phyloP scores from a whole-genome alignment of 352 stramenopile species.

The Halophytophthora polymorphica region DNA sequence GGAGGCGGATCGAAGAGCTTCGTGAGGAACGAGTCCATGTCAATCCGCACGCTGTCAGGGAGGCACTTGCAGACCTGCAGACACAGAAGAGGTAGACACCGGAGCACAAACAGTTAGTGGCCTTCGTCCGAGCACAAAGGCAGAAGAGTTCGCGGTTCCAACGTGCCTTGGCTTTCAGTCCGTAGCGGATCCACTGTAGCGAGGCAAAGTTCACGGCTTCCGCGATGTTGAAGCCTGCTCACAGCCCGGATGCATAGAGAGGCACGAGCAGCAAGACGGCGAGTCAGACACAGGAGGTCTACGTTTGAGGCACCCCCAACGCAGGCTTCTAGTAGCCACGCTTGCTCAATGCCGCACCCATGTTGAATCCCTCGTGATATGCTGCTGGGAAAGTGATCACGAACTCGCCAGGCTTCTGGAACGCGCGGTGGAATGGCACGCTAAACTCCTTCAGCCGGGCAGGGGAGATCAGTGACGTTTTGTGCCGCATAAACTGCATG shows the following conservation, averaged over 20 bases:
- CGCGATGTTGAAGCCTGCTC: constrained; percentile 88
- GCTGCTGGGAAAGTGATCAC: constrained; percentile 90
- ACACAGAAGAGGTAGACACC: not conserved
- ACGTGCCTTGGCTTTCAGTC: constrained; percentile 70
- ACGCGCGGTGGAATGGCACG: constrained; percentile 77
- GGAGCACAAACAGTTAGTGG: not conserved
- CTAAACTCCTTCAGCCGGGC: constrained; percentile 74
- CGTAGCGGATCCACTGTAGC: constrained; percentile 78
- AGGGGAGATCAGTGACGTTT: constrained; percentile 90
- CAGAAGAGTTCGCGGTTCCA: not conserved
- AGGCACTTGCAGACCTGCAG: constrained; percentile 78
- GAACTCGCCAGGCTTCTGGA: constrained; percentile 88
- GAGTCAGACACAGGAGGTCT: not conserved
- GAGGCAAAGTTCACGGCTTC: constrained; percentile 91
- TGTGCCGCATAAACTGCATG: constrained; percentile 90
- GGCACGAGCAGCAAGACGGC: not conserved
- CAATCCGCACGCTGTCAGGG: constrained; percentile 78
- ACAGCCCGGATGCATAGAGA: not conserved
- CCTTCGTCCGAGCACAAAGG: not conserved
- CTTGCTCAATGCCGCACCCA: constrained; percentile 66
- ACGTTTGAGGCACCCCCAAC: not conserved
- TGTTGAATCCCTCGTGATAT: constrained; percentile 90
- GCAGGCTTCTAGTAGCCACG: not conserved
- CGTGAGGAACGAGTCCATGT: constrained; percentile 83
- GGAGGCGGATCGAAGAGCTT: constrained; percentile 49